Conservation (phyloP, 805 yeast genomes). For the Metschnikowia shivogae region DNA sequence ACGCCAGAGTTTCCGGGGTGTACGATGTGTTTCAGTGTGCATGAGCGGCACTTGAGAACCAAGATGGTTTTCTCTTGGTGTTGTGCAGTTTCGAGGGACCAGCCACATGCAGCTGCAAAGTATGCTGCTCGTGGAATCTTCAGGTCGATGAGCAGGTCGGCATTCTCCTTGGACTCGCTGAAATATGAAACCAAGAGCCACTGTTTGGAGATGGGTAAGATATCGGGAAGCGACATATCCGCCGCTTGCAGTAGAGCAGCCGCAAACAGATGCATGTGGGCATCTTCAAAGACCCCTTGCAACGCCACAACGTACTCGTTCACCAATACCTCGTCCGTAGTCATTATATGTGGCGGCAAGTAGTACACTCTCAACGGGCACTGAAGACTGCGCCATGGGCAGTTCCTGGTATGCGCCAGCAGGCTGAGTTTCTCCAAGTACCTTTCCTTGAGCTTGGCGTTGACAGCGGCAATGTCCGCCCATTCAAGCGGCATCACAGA, state of each 20-base stretch:
- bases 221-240: slow-evolving; percentile 6
- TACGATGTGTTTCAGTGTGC: slow-evolving; percentile 34
- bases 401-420: slow-evolving; percentile 27
- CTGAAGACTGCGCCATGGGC: slow-evolving; percentile 37
- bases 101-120: slow-evolving; percentile 34
- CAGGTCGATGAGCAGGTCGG: slow-evolving; percentile 18
- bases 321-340: slow-evolving; percentile 28
- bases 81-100: slow-evolving; percentile 33
- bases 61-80: slow-evolving; percentile 25
- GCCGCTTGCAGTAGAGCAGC: slow-evolving; percentile 1
- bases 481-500: slow-evolving; percentile 13
- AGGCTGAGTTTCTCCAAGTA: slow-evolving; percentile 25
- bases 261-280: slow-evolving; percentile 3
- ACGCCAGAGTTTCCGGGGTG: slow-evolving; percentile 10
- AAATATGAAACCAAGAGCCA: slow-evolving; percentile 32
- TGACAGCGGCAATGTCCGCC: slow-evolving; percentile 25
- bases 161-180: slow-evolving; percentile 35
- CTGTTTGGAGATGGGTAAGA: slow-evolving; percentile 25
- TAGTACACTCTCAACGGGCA: slow-evolving; percentile 35
- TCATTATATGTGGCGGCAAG: slow-evolving; percentile 27
- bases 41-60: slow-evolving; percentile 32
- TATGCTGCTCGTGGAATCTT: slow-evolving; percentile 32
- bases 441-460: slow-evolving; percentile 20
- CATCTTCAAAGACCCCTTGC: slow-evolving; percentile 26
- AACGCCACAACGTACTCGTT: slow-evolving; percentile 26